A percentile compares a stretch with the other conserved stretches of the same genome.
Conservation (phyloP, 2,329 filamentous ascomycete species). For the Blastomyces emzantsi region DNA sequence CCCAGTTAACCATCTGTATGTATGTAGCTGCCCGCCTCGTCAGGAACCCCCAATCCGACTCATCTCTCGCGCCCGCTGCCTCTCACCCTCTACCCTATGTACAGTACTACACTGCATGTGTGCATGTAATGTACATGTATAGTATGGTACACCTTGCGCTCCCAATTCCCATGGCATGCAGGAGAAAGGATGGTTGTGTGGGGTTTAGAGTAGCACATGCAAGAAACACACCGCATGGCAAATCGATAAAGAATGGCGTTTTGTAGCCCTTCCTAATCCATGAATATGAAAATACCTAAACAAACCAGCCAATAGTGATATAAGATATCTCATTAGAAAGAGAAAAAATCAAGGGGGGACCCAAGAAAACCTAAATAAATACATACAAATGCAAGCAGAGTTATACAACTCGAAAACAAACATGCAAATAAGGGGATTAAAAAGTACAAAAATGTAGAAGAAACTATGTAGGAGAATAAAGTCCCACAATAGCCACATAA, state of each 20-base stretch:
- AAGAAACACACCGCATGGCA: too few species aligned
- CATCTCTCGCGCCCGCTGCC: neutral
- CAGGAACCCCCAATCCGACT: neutral
- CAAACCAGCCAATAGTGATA: neutral
- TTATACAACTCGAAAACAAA: neutral
- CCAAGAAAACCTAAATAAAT: neutral
- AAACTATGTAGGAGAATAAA: neutral
- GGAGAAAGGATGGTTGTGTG: neutral
- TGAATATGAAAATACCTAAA: neutral
- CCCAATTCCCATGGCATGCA: neutral
- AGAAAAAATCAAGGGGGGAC: neutral
- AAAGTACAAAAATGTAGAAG: neutral
- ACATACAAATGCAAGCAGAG: neutral
- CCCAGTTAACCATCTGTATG: too few species aligned
- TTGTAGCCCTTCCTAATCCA: too few species aligned
- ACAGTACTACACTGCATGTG: too few species aligned
- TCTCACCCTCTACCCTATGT: too few species aligned
- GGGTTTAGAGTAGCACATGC: neutral
- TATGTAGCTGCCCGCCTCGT: neutral
- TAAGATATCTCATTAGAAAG: neutral
- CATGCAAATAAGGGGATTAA: neutral
- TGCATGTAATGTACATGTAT: too few species aligned
- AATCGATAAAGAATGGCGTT: too few species aligned
- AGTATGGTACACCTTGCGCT: too few species aligned
- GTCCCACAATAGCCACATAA: neutral